Conservation (phyloP, 306 rosid species). For the Lathyrus oleraceus region DNA sequence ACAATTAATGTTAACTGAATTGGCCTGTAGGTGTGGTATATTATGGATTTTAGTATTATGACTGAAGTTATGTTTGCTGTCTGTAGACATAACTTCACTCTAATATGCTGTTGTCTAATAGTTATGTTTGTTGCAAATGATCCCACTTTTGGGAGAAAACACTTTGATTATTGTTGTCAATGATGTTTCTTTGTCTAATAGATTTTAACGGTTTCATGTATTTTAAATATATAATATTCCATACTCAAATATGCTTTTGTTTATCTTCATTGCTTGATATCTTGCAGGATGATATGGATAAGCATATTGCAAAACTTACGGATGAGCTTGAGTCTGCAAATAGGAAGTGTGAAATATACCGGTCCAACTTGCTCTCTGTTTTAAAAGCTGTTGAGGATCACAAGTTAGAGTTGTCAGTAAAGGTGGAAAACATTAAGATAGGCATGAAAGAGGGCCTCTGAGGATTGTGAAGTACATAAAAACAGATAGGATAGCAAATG, state of each 20-base stretch:
- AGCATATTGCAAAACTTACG: slow-evolving; percentile 62
- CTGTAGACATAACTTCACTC: too few relatives aligned
- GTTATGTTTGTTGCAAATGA: too few relatives aligned
- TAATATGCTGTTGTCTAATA: too few relatives aligned
- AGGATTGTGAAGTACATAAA: slow-evolving; percentile 37
- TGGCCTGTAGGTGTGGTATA: slow-evolving; percentile 3
- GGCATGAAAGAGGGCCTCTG: slow-evolving; percentile 84
- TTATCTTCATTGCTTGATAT: slow-evolving; percentile 30
- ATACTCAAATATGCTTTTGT: slow-evolving; percentile 17
- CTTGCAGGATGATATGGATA: slow-evolving; percentile 91
- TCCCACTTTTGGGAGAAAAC: too few relatives aligned
- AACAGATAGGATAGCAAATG: slow-evolving; percentile 34
- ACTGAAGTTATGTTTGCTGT: not conserved
- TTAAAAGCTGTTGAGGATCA: slow-evolving; percentile 98
- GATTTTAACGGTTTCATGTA: not conserved
- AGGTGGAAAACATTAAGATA: slow-evolving; percentile 93
- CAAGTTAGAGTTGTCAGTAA: slow-evolving; percentile 83
- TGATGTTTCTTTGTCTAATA: not conserved
- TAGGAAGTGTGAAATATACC: slow-evolving; percentile 88
- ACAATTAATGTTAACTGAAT: slow-evolving; percentile 16
- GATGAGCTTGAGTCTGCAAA: slow-evolving; percentile 74
- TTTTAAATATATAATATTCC: slow-evolving; percentile 22
- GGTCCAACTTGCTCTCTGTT: slow-evolving; percentile 90
- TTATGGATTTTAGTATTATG: slow-evolving; percentile 17
- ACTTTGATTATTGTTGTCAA: too few relatives aligned